These are phyloP conservation scores for Cicer pinnatifidum DNA, from an alignment of 306 rosid species.

Conservation along the genomic window DNA sequence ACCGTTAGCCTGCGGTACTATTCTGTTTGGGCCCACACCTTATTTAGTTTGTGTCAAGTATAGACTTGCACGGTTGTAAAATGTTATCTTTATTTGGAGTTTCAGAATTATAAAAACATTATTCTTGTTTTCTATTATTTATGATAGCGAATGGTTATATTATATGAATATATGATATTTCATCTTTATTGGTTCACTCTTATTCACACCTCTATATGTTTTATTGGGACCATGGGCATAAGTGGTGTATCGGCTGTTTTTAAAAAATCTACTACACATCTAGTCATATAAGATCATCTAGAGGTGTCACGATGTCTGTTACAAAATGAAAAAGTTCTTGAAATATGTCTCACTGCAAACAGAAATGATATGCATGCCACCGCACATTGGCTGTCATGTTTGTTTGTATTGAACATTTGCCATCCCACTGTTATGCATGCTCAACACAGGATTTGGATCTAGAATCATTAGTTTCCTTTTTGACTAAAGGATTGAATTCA, in stretches of 20 bases:
- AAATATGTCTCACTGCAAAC: neutral
- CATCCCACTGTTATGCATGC: constrained; percentile 21
- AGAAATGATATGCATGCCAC: neutral
- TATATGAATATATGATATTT: constrained; percentile 11
- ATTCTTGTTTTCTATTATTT: neutral
- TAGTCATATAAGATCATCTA: constrained; percentile 4
- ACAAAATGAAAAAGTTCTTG: constrained; percentile 17
- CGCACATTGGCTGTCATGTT: constrained; percentile 13
- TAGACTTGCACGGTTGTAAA: neutral
- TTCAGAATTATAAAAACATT: neutral
- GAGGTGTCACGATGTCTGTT: constrained; percentile 1
- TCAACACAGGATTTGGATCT: constrained; percentile 36
- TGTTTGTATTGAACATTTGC: constrained; percentile 35
- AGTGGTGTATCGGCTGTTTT: neutral
- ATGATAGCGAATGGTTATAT: neutral
- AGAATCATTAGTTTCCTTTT: constrained; percentile 35
- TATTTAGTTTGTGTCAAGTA: neutral
- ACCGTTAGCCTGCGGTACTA: neutral
- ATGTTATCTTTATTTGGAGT: neutral
- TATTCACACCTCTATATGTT: constrained; percentile 32
- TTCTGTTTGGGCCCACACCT: neutral
- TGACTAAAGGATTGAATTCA: constrained; percentile 39
- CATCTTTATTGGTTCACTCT: constrained; percentile 26
- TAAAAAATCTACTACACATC: constrained; percentile 20
- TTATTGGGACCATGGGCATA: constrained; percentile 31